Evolutionary conservation across 352 stramenopile species (phyloP), one percentile per base, ranked within the genome.

Genomic region (Globisporangium parvum): DNA sequence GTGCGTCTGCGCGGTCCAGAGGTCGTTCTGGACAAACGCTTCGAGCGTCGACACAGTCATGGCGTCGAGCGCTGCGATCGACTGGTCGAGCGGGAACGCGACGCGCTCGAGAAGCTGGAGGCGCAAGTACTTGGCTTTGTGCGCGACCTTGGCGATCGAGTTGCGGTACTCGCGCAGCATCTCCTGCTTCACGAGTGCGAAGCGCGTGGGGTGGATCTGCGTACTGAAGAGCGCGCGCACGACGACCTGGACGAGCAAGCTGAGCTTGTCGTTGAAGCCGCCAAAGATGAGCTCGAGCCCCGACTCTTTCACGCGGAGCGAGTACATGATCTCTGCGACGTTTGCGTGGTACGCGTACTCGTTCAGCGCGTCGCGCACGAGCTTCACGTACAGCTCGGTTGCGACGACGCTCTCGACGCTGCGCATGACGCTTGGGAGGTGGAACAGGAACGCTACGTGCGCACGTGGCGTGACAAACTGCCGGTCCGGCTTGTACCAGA

Each of bases 231-330:
- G 53, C 40, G 75, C 71, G 3, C 71, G 45, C 45, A 82, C 57
- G 26, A 91, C 76, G n/a, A 85, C 71, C 24, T 87, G 55, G 14
- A 88, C 75, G 45, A 91, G 65, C 41, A 81, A n/a, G 17, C 70
- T 57, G 20, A 90, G 60, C 49, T 91, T 91, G 55, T 91, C 75
- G 54, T 86, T 89, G 47, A 87, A 91, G 15, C 81, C 81, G n/a
- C 77, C 75, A 57, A 85, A 83, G 35, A 87, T 59, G 24, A 91
- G 62, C 59, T 90, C 77, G 37, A 91, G 47, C 0, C 75, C 77
- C 14, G 63, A 70, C 17, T 88, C 81, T 39, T 85, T 90, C 2
- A 87, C 65, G 18, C 74, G 68, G 15, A 91, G 62, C 37, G 73
- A 84, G 60, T 88, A 91, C 61, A 71, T 83, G 37, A 89, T 67